Evolutionary conservation across 2,329 filamentous ascomycete species (phyloP).

Genomic region (Diaporthe sp.): DNA sequence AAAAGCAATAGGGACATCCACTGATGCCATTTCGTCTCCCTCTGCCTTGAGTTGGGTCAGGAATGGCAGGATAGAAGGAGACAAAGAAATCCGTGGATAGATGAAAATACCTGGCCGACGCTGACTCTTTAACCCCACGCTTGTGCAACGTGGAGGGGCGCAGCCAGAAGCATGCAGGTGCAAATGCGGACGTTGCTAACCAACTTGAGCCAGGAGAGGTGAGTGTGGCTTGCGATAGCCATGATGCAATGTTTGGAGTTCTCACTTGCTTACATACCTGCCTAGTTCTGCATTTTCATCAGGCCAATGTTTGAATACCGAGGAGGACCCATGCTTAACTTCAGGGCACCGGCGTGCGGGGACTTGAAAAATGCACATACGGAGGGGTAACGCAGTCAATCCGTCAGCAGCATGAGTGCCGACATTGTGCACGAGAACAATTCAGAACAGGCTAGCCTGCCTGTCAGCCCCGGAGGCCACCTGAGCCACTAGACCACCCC

Average conservation of each 20-base stretch:
- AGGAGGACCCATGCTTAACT: not conserved
- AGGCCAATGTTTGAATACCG: not conserved
- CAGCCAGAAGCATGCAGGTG: not conserved
- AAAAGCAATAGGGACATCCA: not conserved
- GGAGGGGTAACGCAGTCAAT: not conserved
- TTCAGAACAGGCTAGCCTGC: not conserved
- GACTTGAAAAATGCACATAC: not conserved
- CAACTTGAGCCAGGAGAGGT: not conserved
- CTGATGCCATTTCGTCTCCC: not conserved
- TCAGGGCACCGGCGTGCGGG: not conserved
- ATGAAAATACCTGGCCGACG: not conserved
- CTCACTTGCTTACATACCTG: not conserved
- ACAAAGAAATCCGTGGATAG: not conserved
- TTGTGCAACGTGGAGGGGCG: slow-evolving; percentile 1
- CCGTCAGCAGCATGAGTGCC: not conserved
- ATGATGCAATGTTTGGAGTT: not conserved
- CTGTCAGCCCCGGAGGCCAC: slow-evolving; percentile 6
- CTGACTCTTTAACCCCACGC: slow-evolving; percentile 13
- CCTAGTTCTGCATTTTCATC: not conserved
- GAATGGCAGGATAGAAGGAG: not conserved
- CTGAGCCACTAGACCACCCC: not conserved
- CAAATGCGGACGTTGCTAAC: slow-evolving; percentile 5
- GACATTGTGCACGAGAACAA: not conserved
- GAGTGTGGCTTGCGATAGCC: slow-evolving; percentile 4
- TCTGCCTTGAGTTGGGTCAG: no score